Evolutionary conservation across 176 grass and related monocot genomes (phyloP).

Genomic region (Pharus latifolius): DNA sequence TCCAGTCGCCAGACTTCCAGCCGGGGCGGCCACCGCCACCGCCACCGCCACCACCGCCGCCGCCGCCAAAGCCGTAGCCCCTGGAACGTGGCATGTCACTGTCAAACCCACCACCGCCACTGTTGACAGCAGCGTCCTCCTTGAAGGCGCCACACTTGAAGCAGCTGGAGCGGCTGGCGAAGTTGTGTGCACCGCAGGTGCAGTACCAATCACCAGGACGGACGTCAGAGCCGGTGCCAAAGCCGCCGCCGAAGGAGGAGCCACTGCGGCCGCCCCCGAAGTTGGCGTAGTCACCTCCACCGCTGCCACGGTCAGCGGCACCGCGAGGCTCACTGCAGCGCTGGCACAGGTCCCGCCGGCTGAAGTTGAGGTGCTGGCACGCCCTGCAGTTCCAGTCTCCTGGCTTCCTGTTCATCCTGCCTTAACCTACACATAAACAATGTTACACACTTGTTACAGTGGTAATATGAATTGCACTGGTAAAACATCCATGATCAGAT

Average conservation of each 20-base stretch:
- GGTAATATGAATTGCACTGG: background rate
- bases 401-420: constrained; percentile 94
- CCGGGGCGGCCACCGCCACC: constrained; percentile 46
- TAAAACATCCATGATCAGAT: too few relatives aligned
- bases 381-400: constrained; percentile 97
- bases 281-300: constrained; percentile 48
- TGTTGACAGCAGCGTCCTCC: constrained; percentile 58
- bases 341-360: constrained; percentile 78
- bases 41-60: constrained; percentile 6
- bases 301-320: constrained; percentile 35
- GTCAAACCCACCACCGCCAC: constrained; percentile 55
- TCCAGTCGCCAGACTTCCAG: constrained; percentile 95
- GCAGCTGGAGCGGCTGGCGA: constrained; percentile 92
- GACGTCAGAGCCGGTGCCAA: constrained; percentile 64
- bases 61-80: constrained; percentile 49
- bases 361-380: constrained; percentile 99
- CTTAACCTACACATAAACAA: constrained; percentile 17
- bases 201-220: constrained; percentile 96
- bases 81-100: constrained; percentile 58
- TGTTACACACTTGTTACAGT: background rate
- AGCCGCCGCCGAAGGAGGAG: constrained; percentile 44
- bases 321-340: constrained; percentile 65
- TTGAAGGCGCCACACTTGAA: constrained; percentile 85
- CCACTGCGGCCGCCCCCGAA: constrained; percentile 54
- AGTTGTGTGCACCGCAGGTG: constrained; percentile 84